Evolutionary conservation across 2,329 filamentous ascomycete species (phyloP).

Genomic region (Aspergillus brasiliensis): DNA sequence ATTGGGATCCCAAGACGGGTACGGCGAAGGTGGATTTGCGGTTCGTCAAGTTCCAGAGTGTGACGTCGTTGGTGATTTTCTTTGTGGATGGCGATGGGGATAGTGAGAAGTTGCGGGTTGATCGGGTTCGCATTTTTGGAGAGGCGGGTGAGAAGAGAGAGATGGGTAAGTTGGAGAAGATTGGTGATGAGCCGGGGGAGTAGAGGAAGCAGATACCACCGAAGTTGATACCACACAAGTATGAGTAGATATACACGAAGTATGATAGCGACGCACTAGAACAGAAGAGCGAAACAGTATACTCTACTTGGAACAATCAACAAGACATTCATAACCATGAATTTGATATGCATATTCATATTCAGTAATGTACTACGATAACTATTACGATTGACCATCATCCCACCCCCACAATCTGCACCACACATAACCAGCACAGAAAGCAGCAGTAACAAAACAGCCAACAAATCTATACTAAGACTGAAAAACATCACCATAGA

Average conservation of each 20-base stretch:
- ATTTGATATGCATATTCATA: not conserved
- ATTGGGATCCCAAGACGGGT: constrained; percentile 76
- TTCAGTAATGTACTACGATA: not conserved
- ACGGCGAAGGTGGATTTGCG: constrained; percentile 74
- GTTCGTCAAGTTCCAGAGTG: constrained; percentile 97
- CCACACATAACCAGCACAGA: not conserved
- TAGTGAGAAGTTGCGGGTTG: constrained; percentile 79
- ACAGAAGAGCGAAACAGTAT: not conserved
- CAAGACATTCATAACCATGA: not conserved
- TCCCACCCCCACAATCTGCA: not conserved
- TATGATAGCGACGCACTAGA: not conserved
- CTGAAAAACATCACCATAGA: not conserved
- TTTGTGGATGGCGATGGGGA: constrained; percentile 83
- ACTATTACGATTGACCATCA: not conserved
- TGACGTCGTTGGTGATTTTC: constrained; percentile 83
- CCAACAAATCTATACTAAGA: not conserved
- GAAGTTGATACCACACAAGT: not conserved
- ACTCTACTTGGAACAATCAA: not conserved
- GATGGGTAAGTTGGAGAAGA: constrained; percentile 93
- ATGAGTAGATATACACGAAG: not conserved
- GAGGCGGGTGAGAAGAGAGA: constrained; percentile 90
- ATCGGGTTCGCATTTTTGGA: constrained; percentile 67
- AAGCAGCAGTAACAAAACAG: not conserved
- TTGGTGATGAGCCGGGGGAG: constrained; percentile 73
- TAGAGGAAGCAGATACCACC: constrained; percentile 55